Evolutionary conservation across 2,329 filamentous ascomycete species (phyloP).

Genomic region (Cordyceps cicadae): DNA sequence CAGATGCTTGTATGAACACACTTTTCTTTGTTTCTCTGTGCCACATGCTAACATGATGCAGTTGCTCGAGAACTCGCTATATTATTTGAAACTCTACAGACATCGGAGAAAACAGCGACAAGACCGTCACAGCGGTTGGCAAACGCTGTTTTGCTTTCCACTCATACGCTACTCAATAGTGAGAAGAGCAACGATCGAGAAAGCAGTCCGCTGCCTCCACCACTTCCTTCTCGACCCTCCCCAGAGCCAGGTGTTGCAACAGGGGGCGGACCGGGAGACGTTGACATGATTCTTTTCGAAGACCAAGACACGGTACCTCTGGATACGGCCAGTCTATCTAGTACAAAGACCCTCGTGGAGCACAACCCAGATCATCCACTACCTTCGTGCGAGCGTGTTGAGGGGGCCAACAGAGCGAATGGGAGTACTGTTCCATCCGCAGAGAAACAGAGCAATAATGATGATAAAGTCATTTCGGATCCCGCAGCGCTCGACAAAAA

Average conservation of each 20-base stretch:
- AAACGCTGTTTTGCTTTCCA: slow-evolving; percentile 63
- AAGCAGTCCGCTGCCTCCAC: slow-evolving; percentile 31
- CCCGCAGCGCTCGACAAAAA: background rate
- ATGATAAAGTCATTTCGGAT: slow-evolving; percentile 19
- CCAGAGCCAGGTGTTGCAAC: slow-evolving; percentile 26
- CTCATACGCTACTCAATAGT: slow-evolving; percentile 28
- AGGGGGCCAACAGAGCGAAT: slow-evolving; percentile 13
- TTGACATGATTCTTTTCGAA: slow-evolving; percentile 27
- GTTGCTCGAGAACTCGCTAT: slow-evolving; percentile 65
- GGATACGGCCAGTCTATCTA: slow-evolving; percentile 39
- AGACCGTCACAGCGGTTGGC: slow-evolving; percentile 70
- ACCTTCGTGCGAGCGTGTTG: slow-evolving; percentile 27
- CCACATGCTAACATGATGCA: slow-evolving; percentile 28
- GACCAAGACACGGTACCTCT: slow-evolving; percentile 21
- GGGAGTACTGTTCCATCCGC: slow-evolving; percentile 17
- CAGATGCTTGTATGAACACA: slow-evolving; percentile 64
- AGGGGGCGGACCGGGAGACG: slow-evolving; percentile 20
- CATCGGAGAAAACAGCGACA: slow-evolving; percentile 52
- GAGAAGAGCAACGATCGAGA: slow-evolving; percentile 21
- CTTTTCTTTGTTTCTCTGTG: slow-evolving; percentile 30
- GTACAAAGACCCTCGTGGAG: slow-evolving; percentile 45
- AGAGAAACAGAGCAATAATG: background rate
- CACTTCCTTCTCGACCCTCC: slow-evolving; percentile 41
- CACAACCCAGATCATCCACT: slow-evolving; percentile 30
- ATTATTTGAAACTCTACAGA: slow-evolving; percentile 64